Base-by-base conservation (phyloP, 495 filamentous ascomycete species). In the Ramalina intermedia region DNA sequence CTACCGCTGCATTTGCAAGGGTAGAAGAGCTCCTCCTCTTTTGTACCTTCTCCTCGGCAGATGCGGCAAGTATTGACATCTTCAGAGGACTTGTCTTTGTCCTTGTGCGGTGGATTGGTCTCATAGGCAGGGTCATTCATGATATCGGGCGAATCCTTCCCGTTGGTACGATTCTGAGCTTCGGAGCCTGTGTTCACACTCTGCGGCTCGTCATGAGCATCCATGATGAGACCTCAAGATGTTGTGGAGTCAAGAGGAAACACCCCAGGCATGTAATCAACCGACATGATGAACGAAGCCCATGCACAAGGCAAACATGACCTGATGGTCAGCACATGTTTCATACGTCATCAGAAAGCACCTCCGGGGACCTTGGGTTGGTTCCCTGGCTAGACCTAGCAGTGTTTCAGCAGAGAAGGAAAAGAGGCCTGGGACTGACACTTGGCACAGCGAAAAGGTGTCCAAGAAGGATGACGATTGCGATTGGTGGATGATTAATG, bases 1-100 rank as follows among this genome's bases (percentile, higher is more conserved):
- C 87, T 95, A 14, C 91, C 91, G 60, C 85, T 94, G 69, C 91
- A 99, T 69, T 93, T 94, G 77, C 91, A 99, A 2, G 91, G 91
- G 60, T 94, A 87, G 72, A 95, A 99, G 35, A 99, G 72, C 41
- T 85, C 85, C 61, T 96, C 91, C 1, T 85, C 78, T n/a, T 73
- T 62, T 0, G 81, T 82, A 20, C 75, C 87, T 64, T 96, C 93
- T 14, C 86, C 86, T 51, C 94, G 75, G 65, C 91, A 99, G 67
- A 99, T 96, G 41, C 91, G 78, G 65, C 91, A 99, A 20, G 86
- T 93, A 59, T 94, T 87, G 26, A 75, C 59, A 40, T 76, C 72
- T 42, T 73, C 69, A 20, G 63, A 37, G 23, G 63, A 65, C 43
- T 59, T 64, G 27, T 66, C 66, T 44, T 59, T 64, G 27, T 66